Conservation (phyloP, 805 yeast species). For the Hanseniaspora mollemarum region DNA sequence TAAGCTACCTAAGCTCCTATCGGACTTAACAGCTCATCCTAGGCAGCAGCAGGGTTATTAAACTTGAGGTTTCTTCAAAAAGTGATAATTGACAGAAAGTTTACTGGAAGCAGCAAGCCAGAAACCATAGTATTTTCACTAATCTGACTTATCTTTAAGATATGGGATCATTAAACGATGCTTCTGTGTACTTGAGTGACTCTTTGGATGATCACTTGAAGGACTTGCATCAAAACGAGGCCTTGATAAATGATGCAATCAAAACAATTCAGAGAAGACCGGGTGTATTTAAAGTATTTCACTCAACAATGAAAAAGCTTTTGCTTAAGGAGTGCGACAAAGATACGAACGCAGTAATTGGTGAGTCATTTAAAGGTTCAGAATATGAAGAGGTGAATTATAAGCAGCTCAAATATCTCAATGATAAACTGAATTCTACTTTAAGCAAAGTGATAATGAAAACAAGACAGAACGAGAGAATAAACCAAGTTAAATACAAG, state of each 20-base stretch:
- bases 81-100: no score
- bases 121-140: no score
- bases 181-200: background rate
- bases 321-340: constrained; percentile 21
- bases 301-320: constrained; percentile 18
- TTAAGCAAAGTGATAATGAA: constrained; percentile 5
- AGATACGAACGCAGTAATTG: constrained; percentile 32
- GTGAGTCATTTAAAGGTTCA: constrained; percentile 33
- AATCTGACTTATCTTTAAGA: no score
- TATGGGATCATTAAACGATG: no score
- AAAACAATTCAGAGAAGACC: constrained; percentile 56
- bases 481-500: constrained; percentile 2
- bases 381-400: constrained; percentile 24
- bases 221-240: background rate
- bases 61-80: no score
- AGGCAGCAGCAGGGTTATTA: no score
- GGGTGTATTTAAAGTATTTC: constrained; percentile 33
- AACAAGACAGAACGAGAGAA: background rate
- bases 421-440: constrained; percentile 1
- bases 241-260: constrained; percentile 42
- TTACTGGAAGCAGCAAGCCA: no score
- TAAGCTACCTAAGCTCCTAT: no score
- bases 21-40: no score
- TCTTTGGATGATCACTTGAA: background rate
- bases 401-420: constrained; percentile 5